phyloP scores from a whole-genome alignment of 108 stramenopile species.

The Licmophora abbreviata region DNA sequence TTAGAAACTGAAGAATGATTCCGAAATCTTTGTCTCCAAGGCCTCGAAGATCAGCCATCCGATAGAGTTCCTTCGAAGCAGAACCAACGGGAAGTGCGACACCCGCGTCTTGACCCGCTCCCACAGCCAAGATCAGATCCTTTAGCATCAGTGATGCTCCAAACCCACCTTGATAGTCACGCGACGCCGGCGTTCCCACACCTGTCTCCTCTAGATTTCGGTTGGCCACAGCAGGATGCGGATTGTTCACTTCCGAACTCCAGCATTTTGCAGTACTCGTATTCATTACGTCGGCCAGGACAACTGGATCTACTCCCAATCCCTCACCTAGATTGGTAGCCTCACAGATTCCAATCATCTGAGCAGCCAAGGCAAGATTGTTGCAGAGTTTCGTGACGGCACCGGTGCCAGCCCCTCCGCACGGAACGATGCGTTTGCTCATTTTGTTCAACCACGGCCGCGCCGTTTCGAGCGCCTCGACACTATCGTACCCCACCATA shows the following conservation, averaged over 20 bases:
- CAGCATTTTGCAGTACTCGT: conserved; percentile 90
- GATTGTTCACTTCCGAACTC: conserved; percentile 91
- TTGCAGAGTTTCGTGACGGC: conserved; percentile 88
- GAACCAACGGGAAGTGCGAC: conserved; percentile 54
- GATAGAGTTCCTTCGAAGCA: conserved; percentile 52
- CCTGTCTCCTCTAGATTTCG: conserved; percentile 2
- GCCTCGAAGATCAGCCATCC: conserved; percentile 37
- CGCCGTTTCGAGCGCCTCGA: conserved; percentile 26
- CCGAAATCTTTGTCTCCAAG: conserved; percentile 69
- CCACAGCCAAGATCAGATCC: conserved; percentile 72
- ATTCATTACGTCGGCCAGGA: conserved; percentile 86
- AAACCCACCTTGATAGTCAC: conserved; percentile 70
- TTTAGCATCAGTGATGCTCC: conserved; percentile 78
- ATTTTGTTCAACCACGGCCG: conserved; percentile 54
- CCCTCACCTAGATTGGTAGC: conserved; percentile 88
- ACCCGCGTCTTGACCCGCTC: conserved; percentile 43
- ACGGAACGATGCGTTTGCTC: conserved; percentile 70
- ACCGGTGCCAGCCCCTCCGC: conserved; percentile 80
- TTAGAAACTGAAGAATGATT: conserved; percentile 54
- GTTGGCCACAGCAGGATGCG: conserved; percentile 63
- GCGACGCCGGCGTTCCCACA: conserved; percentile 63
- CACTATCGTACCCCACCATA: conserved; percentile 68
- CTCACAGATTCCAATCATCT: conserved; percentile 89
- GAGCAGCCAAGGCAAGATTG: conserved; percentile 87
- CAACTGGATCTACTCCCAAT: conserved; percentile 82